Evolutionary conservation across 768 basidiomycete species (phyloP).

Genomic region (Butyriboletus loyo): DNA sequence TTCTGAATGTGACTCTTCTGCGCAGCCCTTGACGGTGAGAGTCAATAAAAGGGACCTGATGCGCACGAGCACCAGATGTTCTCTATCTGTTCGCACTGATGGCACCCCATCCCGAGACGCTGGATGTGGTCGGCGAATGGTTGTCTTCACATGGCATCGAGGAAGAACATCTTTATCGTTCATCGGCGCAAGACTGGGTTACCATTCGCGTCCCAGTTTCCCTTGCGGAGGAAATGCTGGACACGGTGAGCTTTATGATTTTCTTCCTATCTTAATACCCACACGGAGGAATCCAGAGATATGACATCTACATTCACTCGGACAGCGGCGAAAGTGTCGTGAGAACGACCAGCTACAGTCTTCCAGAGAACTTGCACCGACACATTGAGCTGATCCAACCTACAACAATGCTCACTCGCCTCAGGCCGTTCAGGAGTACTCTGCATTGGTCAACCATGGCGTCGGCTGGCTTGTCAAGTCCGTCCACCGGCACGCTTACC

Average conservation of each 20-base stretch:
- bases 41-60: too few species aligned
- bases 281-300: too few species aligned
- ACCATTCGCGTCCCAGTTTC: too few species aligned
- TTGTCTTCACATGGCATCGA: slow-evolving; percentile 52
- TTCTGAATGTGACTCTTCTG: too few species aligned
- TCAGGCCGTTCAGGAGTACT: too few species aligned
- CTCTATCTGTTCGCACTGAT: slow-evolving; percentile 37
- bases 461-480: not conserved
- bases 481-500: slow-evolving; percentile 17
- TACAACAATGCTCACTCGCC: slow-evolving; percentile 54
- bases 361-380: slow-evolving; percentile 49
- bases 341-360: slow-evolving; percentile 63
- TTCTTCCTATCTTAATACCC: not conserved
- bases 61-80: not conserved
- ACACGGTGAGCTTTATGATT: slow-evolving; percentile 44
- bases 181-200: slow-evolving; percentile 65
- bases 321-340: slow-evolving; percentile 51
- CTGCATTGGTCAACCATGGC: slow-evolving; percentile 31
- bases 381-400: slow-evolving; percentile 71
- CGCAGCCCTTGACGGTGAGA: too few species aligned
- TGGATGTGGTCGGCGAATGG: slow-evolving; percentile 55
- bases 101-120: slow-evolving; percentile 51
- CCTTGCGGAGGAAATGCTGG: too few species aligned
- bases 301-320: slow-evolving; percentile 59
- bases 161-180: slow-evolving; percentile 47